Evolutionary conservation across 2,329 filamentous ascomycete species (phyloP).

Genomic region (Ustulina deusta): DNA sequence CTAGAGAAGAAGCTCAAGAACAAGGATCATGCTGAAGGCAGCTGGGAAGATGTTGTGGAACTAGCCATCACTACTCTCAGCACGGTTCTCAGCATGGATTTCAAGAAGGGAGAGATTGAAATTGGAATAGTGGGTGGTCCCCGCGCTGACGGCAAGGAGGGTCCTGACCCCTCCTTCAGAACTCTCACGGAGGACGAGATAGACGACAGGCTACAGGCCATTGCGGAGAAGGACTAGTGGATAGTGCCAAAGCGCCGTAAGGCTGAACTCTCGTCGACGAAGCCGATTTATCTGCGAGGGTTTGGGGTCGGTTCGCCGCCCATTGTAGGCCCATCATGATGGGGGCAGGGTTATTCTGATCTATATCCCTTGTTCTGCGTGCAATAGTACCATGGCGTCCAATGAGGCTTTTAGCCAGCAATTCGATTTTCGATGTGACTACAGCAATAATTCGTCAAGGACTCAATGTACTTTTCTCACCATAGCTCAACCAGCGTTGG

Average conservation of each 20-base stretch:
- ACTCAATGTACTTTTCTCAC: conserved; percentile 23
- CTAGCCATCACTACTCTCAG: conserved; percentile 94
- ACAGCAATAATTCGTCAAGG: conserved; percentile 14
- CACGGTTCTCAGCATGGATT: conserved; percentile 97
- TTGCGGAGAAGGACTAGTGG: conserved; percentile 95
- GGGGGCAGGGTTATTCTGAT: conserved; percentile 39
- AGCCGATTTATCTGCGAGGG: conserved; percentile 38
- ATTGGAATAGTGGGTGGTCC: conserved; percentile 96
- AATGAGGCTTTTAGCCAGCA: conserved; percentile 39
- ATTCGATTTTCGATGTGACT: conserved; percentile 29
- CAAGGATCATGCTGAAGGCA: conserved; percentile 92
- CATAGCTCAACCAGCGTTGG: conserved; percentile 11
- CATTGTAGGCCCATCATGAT: conserved; percentile 28
- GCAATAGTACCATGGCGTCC: conserved; percentile 43
- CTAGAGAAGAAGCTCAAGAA: conserved; percentile 99
- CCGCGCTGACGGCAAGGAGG: conserved; percentile 82
- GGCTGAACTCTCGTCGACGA: conserved; percentile 40
- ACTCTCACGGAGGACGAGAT: conserved; percentile 97
- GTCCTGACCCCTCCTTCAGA: conserved; percentile 82
- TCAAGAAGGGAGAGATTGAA: conserved; percentile 99
- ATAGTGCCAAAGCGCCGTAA: conserved; percentile 44
- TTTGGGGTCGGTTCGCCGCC: conserved; percentile 32
- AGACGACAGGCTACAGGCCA: conserved; percentile 96
- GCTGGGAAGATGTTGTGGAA: conserved; percentile 98
- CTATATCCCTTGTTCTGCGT: conserved; percentile 37